A percentile compares a stretch with the other conserved stretches of the same genome.
phyloP scores from a whole-genome alignment of 306 rosid genomes.

The Pueraria montana region DNA sequence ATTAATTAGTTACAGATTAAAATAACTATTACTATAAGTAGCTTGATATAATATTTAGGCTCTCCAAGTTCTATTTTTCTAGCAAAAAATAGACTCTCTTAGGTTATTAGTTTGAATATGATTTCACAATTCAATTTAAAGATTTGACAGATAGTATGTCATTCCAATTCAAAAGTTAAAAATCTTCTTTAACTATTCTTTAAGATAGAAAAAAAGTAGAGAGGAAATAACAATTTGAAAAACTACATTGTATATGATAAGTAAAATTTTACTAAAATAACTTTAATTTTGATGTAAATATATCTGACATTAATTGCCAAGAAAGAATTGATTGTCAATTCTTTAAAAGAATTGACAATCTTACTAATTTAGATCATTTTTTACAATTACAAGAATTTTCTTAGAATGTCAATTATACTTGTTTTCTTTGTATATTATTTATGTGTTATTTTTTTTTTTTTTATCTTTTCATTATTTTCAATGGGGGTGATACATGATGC shows the following conservation, averaged over 20 bases:
- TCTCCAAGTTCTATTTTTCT: not conserved
- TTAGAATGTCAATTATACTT: not conserved
- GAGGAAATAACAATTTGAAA: conserved; percentile 7
- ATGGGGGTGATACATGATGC: conserved; percentile 32
- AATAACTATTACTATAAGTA: not conserved
- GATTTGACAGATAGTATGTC: conserved; percentile 19
- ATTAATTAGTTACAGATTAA: conserved; percentile 8
- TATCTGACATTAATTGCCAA: not conserved
- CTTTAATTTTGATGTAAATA: not conserved
- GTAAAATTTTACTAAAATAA: conserved; percentile 6
- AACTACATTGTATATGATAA: conserved; percentile 3
- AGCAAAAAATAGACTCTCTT: not conserved
- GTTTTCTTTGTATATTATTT: conserved; percentile 25
- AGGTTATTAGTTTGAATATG: conserved; percentile 10
- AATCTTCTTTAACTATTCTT: conserved; percentile 1
- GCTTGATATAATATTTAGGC: conserved; percentile 5
- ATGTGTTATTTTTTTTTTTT: not conserved
- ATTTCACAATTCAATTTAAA: conserved; percentile 16
- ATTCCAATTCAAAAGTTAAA: conserved; percentile 26
- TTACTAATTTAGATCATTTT: not conserved
- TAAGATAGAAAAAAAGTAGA: conserved; percentile 12
- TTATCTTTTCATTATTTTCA: conserved; percentile 1
- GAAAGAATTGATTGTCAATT: conserved; percentile 13
- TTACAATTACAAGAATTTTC: conserved; percentile 9
- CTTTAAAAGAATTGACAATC: not conserved